These are phyloP conservation scores for Sporobolus alterniflorus DNA, from an alignment of 202 grass and related monocot genomes.

Conservation along the genomic window DNA sequence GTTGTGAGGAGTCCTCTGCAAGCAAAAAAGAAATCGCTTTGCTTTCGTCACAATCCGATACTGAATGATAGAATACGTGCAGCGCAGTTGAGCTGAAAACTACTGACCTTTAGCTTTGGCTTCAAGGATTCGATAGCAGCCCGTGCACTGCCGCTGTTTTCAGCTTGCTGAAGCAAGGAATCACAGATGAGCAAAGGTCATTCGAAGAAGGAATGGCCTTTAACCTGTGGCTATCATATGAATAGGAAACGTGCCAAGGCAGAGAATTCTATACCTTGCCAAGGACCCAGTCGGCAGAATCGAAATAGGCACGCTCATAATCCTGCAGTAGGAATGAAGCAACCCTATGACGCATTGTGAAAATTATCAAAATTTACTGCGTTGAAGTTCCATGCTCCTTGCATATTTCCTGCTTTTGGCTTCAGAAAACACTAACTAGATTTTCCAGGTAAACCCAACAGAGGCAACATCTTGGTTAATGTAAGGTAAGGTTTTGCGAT, in stretches of 20 bases:
- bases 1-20: constrained; percentile 88
- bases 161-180: constrained; percentile 74
- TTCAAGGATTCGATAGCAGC: constrained; percentile 82
- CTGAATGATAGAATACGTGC: constrained; percentile 29
- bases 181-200: background rate
- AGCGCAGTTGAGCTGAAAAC: background rate
- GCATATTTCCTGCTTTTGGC: background rate
- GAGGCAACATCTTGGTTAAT: background rate
- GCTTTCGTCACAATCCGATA: constrained; percentile 7
- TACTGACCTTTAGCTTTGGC: constrained; percentile 89
- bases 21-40: background rate
- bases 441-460: background rate
- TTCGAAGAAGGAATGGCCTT: constrained; percentile 1
- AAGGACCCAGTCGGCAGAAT: constrained; percentile 95
- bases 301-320: constrained; percentile 88
- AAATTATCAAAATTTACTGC: background rate
- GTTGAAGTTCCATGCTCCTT: constrained; percentile 35
- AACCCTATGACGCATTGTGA: background rate
- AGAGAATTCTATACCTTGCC: constrained; percentile 69
- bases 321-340: constrained; percentile 53
- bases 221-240: background rate
- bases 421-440: background rate
- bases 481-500: background rate
- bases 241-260: background rate
- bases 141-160: constrained; percentile 47